These are phyloP conservation scores for Phytophthora citricola DNA, from an alignment of 352 stramenopile genomes.

Conservation along the genomic window DNA sequence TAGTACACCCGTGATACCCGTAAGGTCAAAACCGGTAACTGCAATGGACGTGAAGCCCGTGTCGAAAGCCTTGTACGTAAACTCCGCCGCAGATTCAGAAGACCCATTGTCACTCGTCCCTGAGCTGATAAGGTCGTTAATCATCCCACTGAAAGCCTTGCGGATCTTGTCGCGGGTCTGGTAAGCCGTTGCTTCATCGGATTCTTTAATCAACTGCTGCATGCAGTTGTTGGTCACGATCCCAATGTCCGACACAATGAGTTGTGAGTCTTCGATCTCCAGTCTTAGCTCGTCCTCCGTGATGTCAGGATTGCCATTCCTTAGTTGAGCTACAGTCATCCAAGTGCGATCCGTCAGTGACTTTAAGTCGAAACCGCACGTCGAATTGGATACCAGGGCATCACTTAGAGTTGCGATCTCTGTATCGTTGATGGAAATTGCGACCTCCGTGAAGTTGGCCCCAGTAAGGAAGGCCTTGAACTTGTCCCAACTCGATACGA, in stretches of 20 bases:
- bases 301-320: not conserved
- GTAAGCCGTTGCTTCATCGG: conserved; percentile 15
- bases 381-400: conserved; percentile 1
- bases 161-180: conserved; percentile 42
- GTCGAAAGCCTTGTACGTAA: not conserved
- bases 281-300: not conserved
- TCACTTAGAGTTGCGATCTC: conserved; percentile 12
- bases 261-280: conserved; percentile 23
- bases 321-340: conserved; percentile 1
- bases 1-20: conserved; percentile 35
- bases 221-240: not conserved
- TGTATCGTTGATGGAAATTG: not conserved
- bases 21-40: conserved; percentile 36
- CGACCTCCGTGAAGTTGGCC: not conserved
- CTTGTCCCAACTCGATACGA: not conserved
- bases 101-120: conserved; percentile 20
- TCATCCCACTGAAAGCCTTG: conserved; percentile 36
- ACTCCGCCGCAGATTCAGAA: not conserved
- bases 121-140: conserved; percentile 40
- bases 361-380: not conserved
- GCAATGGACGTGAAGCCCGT: not conserved
- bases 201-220: conserved; percentile 1
- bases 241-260: conserved; percentile 20
- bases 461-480: not conserved
- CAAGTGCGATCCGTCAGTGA: too few relatives aligned